Conservation (phyloP, 768 basidiomycete species). For the Galerina marginata region DNA sequence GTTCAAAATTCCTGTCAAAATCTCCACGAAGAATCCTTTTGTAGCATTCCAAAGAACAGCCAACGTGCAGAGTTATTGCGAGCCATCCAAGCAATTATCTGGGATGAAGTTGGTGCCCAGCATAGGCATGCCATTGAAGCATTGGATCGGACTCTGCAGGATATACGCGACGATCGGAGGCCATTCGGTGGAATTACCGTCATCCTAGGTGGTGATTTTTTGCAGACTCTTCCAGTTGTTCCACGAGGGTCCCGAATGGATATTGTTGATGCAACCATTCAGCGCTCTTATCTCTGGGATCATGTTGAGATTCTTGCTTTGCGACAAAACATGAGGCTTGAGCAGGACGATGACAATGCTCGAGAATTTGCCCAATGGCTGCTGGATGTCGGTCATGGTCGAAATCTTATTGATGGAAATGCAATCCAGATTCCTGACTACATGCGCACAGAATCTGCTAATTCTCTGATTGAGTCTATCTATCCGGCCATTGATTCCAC, state of each 20-base stretch:
- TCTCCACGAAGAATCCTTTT: neutral
- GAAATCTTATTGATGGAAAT: slow-evolving; percentile 10
- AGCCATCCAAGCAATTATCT: no score
- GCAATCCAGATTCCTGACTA: slow-evolving; percentile 17
- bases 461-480: slow-evolving; percentile 19
- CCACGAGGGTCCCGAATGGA: no score
- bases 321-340: slow-evolving; percentile 17
- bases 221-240: no score
- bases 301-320: slow-evolving; percentile 7
- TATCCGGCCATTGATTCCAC: slow-evolving; percentile 25
- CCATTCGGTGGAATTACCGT: neutral
- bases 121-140: no score
- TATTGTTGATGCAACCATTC: slow-evolving; percentile 15
- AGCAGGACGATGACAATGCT: neutral
- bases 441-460: slow-evolving; percentile 10
- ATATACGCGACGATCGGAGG: neutral
- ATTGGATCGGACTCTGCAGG: neutral
- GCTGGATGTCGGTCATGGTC: slow-evolving; percentile 30
- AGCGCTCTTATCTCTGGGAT: slow-evolving; percentile 14
- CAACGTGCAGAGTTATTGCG: neutral
- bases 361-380: slow-evolving; percentile 27
- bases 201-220: slow-evolving; percentile 23
- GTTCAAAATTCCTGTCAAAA: neutral
- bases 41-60: neutral
- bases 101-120: no score